phyloP scores from a whole-genome alignment of 2,329 filamentous ascomycete genomes.

The Ramularia endophylla region DNA sequence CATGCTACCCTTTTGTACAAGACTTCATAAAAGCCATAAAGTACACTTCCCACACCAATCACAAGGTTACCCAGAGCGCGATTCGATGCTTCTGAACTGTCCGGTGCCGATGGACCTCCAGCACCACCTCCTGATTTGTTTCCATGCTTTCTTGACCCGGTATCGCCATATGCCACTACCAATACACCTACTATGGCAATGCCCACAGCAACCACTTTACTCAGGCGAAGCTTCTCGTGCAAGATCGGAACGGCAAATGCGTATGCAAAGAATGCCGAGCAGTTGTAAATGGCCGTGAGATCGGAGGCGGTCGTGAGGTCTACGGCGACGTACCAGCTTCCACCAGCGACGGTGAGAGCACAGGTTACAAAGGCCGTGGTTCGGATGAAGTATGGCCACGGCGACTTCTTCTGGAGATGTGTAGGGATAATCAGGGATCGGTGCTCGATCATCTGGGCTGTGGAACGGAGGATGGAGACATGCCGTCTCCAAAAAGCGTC shows the following conservation, averaged over 20 bases:
- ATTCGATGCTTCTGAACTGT: slow-evolving; percentile 53
- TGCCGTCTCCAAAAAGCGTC: slow-evolving; percentile 76
- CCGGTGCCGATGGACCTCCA: slow-evolving; percentile 40
- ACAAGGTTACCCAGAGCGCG: slow-evolving; percentile 81
- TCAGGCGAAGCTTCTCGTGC: slow-evolving; percentile 72
- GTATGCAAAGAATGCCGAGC: slow-evolving; percentile 97
- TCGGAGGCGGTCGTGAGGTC: slow-evolving; percentile 89
- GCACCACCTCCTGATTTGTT: slow-evolving; percentile 50
- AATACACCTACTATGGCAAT: slow-evolving; percentile 87
- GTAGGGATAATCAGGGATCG: slow-evolving; percentile 62
- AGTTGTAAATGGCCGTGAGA: slow-evolving; percentile 98
- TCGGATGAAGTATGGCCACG: slow-evolving; percentile 67
- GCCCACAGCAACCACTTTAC: slow-evolving; percentile 80
- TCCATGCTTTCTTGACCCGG: slow-evolving; percentile 45
- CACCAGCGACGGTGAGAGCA: slow-evolving; percentile 80
- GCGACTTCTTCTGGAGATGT: slow-evolving; percentile 43
- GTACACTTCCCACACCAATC: slow-evolving; percentile 81
- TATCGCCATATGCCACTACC: slow-evolving; percentile 90
- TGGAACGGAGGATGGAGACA: slow-evolving; percentile 56
- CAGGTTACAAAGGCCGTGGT: slow-evolving; percentile 78
- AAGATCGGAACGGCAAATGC: slow-evolving; percentile 90
- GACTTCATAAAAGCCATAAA: slow-evolving; percentile 97
- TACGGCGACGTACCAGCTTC: slow-evolving; percentile 94
- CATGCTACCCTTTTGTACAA: slow-evolving; percentile 92
- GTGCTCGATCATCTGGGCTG: slow-evolving; percentile 78